Evolutionary conservation across 2,329 filamentous ascomycete genomes (phyloP), one percentile per base, ranked within the genome.

Genomic region (Aspergillus unguis): DNA sequence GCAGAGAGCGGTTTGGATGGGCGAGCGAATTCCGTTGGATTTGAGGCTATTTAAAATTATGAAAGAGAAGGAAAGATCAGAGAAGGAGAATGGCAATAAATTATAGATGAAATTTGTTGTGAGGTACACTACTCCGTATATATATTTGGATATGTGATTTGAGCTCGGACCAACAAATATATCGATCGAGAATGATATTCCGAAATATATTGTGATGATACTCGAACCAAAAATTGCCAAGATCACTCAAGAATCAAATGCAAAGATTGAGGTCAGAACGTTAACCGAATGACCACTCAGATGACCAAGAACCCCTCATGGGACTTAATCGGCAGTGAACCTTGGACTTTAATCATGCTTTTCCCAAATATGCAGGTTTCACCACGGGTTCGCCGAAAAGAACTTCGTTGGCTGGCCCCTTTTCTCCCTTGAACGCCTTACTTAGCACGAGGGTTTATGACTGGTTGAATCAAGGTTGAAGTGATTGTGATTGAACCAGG

Each of bases 11-110:
- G 69, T 67, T 9, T 77, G 75, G 74, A 56, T 77, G 58, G 74
- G 75, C 4, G 72, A 77, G n/a, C 61, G 65, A n/a, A 65, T 77
- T 48, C 74, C 74, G 26, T 61, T 77, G 58, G 73, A 76, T 63
- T 56, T 75, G 57, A 59, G 65, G 31, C 0, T 72, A 2, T 73
- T 77, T 28, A 71, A 69, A 53, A 36, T 63, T 49, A 58, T 59
- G 59, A 61, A 62, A 52, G 57, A 65, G 55, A 53, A 49, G 46
- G 44, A 56, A 49, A 56, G 60, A 29, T 42, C 52, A 26, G 40
- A 38, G 47, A 52, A 29, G 23, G 26, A 11, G n/a, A 23, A 42
- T 26, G 17, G 36, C 10, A 23, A 26, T n/a, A 42, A 36, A 31
- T 31, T 29, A 47, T 31, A 38, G 44, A 27, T 35, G 4, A 35